Base-by-base conservation (phyloP, 768 basidiomycete species). In the Podaxis mareebaensis region DNA sequence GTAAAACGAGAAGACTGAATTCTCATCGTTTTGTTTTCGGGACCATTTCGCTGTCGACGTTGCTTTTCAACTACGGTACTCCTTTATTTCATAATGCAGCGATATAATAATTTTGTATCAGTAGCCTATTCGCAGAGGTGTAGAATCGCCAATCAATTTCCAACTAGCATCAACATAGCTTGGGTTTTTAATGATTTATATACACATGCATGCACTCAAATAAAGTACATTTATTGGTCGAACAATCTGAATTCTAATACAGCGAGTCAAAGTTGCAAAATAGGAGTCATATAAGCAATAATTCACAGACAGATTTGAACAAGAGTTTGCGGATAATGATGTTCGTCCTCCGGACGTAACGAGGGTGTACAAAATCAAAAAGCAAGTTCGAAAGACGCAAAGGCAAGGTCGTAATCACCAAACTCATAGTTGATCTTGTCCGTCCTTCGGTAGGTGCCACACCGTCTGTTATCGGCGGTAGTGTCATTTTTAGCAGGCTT, bases 381-480 rank as follows among this genome's bases (percentile, higher is more conserved):
- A 20, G 12, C 30, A 53, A 78, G 71, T 75, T 93, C 91, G 75
- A 94, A 95, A 73, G 88, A 93, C 44, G 93, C 91, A 73, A 94
- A 95, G 15, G 93, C 93, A 65, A 95, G 80, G 73, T 93, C 92
- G 73, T 95, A 95, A 58, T 90, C 94, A 52, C 92, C 92, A 73
- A 98, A 95, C 74, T 96, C 95, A 79, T 99, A 99, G 74, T 96
- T 94, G 74, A 99, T 99, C 77, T 96, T 93, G 79, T 99, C 97
- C 55, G 92, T 96, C 67, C 95, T 81, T 68, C 80, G 86, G 76
- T 96, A 99, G 13, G 69, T 75, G 66, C 70, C 66, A 1, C 54
- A 42, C 13, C 51, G 56, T 53, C 64, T 38, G 26, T 15, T 20
- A n/a, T 59, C 44, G 17, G 48, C 5, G 42, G 53, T 39, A 49